Conservation (phyloP, 306 rosid species). For the Rosa lucieae region DNA sequence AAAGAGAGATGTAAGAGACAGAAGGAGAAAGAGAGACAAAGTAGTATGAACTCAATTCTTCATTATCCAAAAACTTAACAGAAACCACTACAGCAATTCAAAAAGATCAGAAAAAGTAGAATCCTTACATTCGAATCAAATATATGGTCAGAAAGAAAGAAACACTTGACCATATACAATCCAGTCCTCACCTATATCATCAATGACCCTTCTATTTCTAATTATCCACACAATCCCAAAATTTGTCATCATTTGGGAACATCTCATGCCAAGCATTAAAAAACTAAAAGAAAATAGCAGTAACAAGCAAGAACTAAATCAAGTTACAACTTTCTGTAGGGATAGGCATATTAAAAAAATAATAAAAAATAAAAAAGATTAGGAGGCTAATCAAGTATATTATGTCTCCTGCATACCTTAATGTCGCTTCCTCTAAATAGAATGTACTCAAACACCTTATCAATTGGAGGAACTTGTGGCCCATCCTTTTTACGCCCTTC, state of each 20-base stretch:
- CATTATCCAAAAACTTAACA: too few relatives aligned
- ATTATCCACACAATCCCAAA: background rate
- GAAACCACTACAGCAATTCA: background rate
- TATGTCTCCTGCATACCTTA: slow-evolving; percentile 46
- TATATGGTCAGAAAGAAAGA: background rate
- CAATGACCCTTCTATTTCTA: background rate
- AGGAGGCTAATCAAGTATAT: background rate
- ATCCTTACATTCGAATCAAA: background rate
- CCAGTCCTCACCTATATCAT: background rate
- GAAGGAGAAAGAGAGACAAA: too few relatives aligned
- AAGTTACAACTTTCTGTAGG: background rate
- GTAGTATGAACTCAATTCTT: too few relatives aligned
- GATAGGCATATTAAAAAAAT: background rate
- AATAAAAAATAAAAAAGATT: background rate
- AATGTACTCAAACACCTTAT: slow-evolving; percentile 67
- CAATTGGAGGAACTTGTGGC: slow-evolving; percentile 63
- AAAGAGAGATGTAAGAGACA: too few relatives aligned
- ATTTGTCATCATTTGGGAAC: background rate
- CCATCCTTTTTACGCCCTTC: slow-evolving; percentile 79
- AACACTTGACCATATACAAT: background rate
- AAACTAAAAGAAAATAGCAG: background rate
- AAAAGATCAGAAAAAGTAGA: background rate
- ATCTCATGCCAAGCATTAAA: background rate
- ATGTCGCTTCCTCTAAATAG: slow-evolving; percentile 70
- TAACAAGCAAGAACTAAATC: background rate